phyloP scores from a whole-genome alignment of 2,329 filamentous ascomycete genomes.

The Fusarium pilosicola region DNA sequence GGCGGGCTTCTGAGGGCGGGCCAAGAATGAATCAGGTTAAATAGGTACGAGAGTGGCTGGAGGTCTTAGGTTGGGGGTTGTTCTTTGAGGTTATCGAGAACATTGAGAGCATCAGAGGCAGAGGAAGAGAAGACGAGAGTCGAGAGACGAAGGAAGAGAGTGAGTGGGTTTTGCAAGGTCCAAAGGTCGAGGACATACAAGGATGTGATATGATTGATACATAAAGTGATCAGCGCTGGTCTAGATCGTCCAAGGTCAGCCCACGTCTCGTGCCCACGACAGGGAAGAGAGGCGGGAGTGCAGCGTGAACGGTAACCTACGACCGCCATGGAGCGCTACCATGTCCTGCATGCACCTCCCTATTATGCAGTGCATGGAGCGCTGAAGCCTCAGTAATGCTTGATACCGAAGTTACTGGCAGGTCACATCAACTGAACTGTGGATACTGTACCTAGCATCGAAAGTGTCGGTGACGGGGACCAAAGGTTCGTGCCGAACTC shows the following conservation, averaged over 20 bases:
- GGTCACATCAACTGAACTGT: background rate
- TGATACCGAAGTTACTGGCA: background rate
- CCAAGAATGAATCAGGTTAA: background rate
- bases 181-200: background rate
- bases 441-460: background rate
- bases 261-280: constrained; percentile 24
- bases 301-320: background rate
- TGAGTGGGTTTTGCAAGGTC: background rate
- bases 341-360: background rate
- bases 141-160: background rate
- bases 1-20: constrained; percentile 4
- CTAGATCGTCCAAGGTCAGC: constrained; percentile 23
- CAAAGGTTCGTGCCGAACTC: constrained; percentile 3
- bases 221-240: constrained; percentile 25
- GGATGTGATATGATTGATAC: constrained; percentile 16
- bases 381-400: background rate
- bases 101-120: background rate
- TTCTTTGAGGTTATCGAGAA: too few species aligned
- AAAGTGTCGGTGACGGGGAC: background rate
- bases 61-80: background rate
- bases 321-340: background rate
- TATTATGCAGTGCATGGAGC: background rate
- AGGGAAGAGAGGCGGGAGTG: background rate
- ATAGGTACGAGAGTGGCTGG: background rate
- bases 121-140: background rate